Evolutionary conservation across 352 stramenopile species (phyloP).

Genomic region (Phytophthora pisi): DNA sequence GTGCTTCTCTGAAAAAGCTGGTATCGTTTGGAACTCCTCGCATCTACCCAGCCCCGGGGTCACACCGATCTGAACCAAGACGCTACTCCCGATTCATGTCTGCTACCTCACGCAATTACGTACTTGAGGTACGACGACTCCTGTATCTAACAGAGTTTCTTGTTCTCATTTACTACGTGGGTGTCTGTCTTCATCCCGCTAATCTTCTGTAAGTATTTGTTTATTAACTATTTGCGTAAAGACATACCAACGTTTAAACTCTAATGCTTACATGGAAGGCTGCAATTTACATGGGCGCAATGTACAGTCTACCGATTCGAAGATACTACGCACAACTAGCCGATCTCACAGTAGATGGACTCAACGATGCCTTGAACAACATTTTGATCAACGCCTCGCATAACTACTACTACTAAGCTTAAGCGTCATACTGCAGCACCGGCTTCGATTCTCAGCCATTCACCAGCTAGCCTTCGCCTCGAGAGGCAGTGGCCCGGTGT

Average conservation of each 20-base stretch:
- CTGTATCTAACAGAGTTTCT: constrained; percentile 27
- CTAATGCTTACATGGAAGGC: not conserved
- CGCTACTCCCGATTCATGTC: not conserved
- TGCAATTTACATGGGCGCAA: constrained; percentile 8
- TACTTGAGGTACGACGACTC: constrained; percentile 2
- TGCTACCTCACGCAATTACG: not conserved
- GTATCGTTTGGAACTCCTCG: not conserved
- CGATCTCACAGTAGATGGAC: not conserved
- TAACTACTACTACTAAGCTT: not conserved
- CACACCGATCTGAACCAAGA: not conserved
- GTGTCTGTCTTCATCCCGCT: constrained; percentile 28
- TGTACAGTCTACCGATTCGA: constrained; percentile 1
- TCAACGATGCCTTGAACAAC: constrained; percentile 2
- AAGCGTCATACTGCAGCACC: too few species aligned
- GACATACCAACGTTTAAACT: too few species aligned
- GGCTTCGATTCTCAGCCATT: too few species aligned
- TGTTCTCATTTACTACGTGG: constrained; percentile 27
- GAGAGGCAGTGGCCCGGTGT: too few species aligned
- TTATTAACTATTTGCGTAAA: too few species aligned
- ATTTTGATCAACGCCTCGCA: constrained; percentile 14
- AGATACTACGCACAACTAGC: constrained; percentile 16
- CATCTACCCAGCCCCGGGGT: not conserved
- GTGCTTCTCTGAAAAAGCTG: not conserved
- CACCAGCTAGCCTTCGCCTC: too few species aligned
- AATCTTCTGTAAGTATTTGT: constrained; percentile 16